Conservation (phyloP, 2,329 filamentous ascomycete genomes). For the Didymella pinodella region DNA sequence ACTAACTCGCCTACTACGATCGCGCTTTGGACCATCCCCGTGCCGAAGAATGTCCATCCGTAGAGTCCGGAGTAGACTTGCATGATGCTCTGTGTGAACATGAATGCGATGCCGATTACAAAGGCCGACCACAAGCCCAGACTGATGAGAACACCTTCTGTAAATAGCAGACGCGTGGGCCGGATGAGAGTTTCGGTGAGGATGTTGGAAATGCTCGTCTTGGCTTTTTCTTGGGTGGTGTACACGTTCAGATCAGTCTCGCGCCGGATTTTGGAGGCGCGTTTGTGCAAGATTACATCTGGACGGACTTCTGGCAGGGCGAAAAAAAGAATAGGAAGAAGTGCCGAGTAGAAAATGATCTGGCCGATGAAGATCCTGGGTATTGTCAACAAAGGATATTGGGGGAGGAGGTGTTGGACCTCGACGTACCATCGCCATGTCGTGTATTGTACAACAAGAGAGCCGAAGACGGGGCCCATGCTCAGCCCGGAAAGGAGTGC, state of each 20-base stretch:
- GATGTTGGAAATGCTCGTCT: constrained; percentile 42
- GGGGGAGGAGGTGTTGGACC: neutral
- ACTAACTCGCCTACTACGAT: constrained; percentile 57
- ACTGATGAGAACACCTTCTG: constrained; percentile 59
- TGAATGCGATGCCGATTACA: constrained; percentile 57
- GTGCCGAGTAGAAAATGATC: constrained; percentile 56
- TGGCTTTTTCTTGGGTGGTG: constrained; percentile 47
- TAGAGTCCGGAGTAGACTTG: constrained; percentile 54
- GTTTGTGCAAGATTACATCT: constrained; percentile 55
- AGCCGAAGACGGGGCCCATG: constrained; percentile 56
- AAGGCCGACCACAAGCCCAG: constrained; percentile 60
- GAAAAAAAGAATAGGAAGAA: constrained; percentile 54
- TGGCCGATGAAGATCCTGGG: constrained; percentile 56
- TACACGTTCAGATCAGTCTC: constrained; percentile 36
- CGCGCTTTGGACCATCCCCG: constrained; percentile 56
- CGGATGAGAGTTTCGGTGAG: constrained; percentile 51
- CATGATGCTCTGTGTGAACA: constrained; percentile 59
- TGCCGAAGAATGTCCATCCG: constrained; percentile 52
- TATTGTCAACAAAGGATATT: constrained; percentile 8
- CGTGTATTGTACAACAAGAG: constrained; percentile 48
- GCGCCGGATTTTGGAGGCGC: constrained; percentile 46
- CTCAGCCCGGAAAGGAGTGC: constrained; percentile 55
- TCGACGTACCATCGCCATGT: constrained; percentile 54
- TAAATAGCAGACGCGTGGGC: constrained; percentile 54
- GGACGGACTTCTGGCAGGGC: constrained; percentile 58